Conservation (phyloP, 768 basidiomycete genomes). For the Mycena crocata region DNA sequence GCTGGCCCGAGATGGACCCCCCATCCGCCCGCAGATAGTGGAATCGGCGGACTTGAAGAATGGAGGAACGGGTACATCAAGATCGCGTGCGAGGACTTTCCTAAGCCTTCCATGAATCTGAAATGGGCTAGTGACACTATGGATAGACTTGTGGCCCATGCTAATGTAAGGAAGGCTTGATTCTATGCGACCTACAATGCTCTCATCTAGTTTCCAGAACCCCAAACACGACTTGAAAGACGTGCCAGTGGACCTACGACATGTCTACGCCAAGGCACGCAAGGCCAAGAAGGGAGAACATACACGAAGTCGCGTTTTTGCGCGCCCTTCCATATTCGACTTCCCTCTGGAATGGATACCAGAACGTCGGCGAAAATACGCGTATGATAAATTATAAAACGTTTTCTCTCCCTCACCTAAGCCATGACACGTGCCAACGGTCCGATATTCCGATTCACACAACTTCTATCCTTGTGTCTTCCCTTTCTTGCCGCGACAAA, state of each 20-base stretch:
- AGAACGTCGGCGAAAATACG: conserved; percentile 32
- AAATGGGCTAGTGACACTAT: conserved; percentile 94
- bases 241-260: conserved; percentile 86
- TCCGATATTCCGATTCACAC: background rate
- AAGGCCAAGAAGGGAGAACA: conserved; percentile 84
- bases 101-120: conserved; percentile 85
- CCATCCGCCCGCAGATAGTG: conserved; percentile 76
- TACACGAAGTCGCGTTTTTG: conserved; percentile 61
- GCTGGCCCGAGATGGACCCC: conserved; percentile 91
- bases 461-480: background rate
- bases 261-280: conserved; percentile 75
- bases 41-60: conserved; percentile 59
- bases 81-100: conserved; percentile 91
- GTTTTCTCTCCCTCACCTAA: background rate
- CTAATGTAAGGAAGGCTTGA: conserved; percentile 74
- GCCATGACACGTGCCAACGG: background rate
- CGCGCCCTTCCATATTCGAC: conserved; percentile 76
- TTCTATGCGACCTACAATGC: conserved; percentile 21
- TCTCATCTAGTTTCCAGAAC: conserved; percentile 48
- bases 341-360: conserved; percentile 92
- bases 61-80: conserved; percentile 87
- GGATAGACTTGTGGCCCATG: conserved; percentile 80
- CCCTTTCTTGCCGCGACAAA: background rate
- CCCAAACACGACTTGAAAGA: conserved; percentile 61
- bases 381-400: conserved; percentile 7